Base-by-base conservation (phyloP, 2,329 filamentous ascomycete species). In the Aspergillus bombycis region DNA sequence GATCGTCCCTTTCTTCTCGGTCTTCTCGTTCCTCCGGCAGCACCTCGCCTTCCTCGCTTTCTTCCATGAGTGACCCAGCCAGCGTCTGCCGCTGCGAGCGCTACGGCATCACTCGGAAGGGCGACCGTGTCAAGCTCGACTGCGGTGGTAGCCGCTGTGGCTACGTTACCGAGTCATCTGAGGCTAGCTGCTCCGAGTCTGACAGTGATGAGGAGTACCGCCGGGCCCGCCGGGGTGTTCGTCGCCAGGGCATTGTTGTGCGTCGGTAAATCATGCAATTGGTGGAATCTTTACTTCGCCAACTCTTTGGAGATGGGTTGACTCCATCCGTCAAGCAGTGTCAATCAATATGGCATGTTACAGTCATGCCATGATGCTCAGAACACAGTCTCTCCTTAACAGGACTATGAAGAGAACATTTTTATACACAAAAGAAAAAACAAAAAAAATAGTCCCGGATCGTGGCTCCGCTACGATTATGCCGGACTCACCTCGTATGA, bases 71-170 rank as follows among this genome's bases (percentile, higher is more conserved):
- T 68, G 85, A 88, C 72, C 83, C 81, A 65, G 82, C 81, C 64
- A 77, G 79, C 74, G 86, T 86, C 78, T 98, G 95, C 88, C 93
- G 90, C 68, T 98, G 94, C 83, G 93, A 97, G 80, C 92, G 94
- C 82, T 97, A 95, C 84, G 94, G 94, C 72, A 96, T 98, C 84
- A 97, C 94, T 68, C 91, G 93, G 82, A 89, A 90, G 79, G 93
- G 94, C 76, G 91, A 96, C 80, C 90, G 94, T 74, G 91, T 98
- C 86, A 95, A 94, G 87, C 89, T 97, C 79, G 94, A 97, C 87
- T 98, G 94, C 76, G 93, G 93, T 72, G 94, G 94, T 71, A 84
- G 89, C 66, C 90, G 92, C 77, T 97, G 94, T 81, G 92, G 92
- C 74, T 95, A 91, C 82, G 87, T 86, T 53, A 72, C 71, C 68